Percentiles rank a stretch among this genome's conserved stretches.
phyloP scores from a whole-genome alignment of 176 grass and related monocot genomes.

The Puya raimondii region DNA sequence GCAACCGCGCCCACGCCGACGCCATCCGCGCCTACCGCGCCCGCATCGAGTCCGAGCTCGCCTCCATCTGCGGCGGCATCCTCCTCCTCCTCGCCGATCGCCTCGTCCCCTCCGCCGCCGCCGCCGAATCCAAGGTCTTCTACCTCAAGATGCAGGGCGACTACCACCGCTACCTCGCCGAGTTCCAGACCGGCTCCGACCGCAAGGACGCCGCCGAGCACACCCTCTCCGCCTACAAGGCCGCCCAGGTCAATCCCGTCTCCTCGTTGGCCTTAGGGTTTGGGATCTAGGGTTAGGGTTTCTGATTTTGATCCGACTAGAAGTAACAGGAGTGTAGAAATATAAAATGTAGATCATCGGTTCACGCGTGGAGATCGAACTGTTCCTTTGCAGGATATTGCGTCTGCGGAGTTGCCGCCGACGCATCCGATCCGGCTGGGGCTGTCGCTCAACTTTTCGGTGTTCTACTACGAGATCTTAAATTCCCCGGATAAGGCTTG shows the following conservation, averaged over 20 bases:
- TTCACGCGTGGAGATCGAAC: too few relatives aligned
- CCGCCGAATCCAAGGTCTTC: not conserved
- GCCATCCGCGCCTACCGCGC: too few relatives aligned
- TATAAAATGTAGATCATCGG: too few relatives aligned
- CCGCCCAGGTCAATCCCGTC: not conserved
- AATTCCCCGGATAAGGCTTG: slow-evolving; percentile 1
- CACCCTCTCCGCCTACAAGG: not conserved
- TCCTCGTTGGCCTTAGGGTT: not conserved
- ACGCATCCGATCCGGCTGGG: slow-evolving; percentile 9
- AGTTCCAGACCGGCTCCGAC: too few relatives aligned
- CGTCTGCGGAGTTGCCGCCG: not conserved
- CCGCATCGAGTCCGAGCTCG: too few relatives aligned
- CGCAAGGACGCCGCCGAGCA: too few relatives aligned
- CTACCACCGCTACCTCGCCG: too few relatives aligned
- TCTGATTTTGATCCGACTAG: too few relatives aligned
- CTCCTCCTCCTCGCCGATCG: not conserved
- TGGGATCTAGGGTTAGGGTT: too few relatives aligned
- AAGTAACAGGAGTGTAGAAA: too few relatives aligned
- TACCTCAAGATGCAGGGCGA: slow-evolving; percentile 4
- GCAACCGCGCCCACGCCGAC: too few relatives aligned
- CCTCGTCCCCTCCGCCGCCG: slow-evolving; percentile 29
- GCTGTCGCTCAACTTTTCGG: slow-evolving; percentile 8
- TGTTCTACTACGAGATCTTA: slow-evolving; percentile 14
- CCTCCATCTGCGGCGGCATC: too few relatives aligned
- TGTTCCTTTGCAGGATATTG: not conserved